Evolutionary conservation across 352 stramenopile species (phyloP).

Genomic region (Blastocystis sp.): DNA sequence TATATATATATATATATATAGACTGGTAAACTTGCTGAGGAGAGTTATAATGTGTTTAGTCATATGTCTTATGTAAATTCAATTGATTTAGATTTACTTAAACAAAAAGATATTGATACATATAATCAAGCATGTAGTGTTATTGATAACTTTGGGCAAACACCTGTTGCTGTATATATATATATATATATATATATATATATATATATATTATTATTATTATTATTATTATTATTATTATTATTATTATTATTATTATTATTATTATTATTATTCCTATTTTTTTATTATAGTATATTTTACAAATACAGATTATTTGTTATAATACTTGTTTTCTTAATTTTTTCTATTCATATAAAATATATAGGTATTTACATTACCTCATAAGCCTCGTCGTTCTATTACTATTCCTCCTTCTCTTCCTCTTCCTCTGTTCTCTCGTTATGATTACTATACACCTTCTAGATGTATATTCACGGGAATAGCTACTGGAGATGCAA

Average conservation of each 20-base stretch:
- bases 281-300: no score
- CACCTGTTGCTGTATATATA: no score
- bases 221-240: no score
- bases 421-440: conserved; percentile 20
- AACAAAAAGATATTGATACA: conserved; percentile 59
- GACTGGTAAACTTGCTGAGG: conserved; percentile 49
- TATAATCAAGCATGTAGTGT: conserved; percentile 72
- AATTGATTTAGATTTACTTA: conserved; percentile 78
- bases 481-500: neutral
- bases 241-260: no score
- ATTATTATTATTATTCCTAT: no score
- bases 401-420: conserved; percentile 1
- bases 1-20: neutral
- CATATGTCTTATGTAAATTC: conserved; percentile 94
- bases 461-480: neutral
- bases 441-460: conserved; percentile 1
- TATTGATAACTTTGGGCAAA: conserved; percentile 73
- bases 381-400: conserved; percentile 11
- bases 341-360: no score
- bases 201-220: no score
- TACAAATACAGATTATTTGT: no score
- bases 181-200: no score
- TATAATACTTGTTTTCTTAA: no score
- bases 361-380: conserved; percentile 11
- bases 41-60: conserved; percentile 82